A percentile compares a stretch with the other conserved stretches of the same genome.
These are phyloP conservation scores for Alternaria brassicae DNA, from an alignment of 2,329 filamentous ascomycete species.

Conservation along the genomic window DNA sequence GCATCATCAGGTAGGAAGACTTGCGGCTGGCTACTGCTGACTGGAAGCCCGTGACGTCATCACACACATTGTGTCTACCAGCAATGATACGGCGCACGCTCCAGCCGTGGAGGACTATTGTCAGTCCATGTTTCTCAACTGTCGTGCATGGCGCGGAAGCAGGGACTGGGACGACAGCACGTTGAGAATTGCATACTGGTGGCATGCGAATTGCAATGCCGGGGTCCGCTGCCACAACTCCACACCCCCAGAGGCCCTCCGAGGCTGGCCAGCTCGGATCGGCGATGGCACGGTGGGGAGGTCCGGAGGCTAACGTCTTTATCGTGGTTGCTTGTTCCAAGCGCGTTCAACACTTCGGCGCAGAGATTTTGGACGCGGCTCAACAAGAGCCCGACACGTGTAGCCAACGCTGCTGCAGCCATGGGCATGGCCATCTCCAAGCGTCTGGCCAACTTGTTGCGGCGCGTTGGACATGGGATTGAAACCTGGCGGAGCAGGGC, in stretches of 20 bases:
- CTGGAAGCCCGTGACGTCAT: not conserved
- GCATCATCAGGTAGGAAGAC: no score
- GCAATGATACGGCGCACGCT: no score
- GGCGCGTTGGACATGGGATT: conserved; percentile 19
- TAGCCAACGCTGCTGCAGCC: conserved; percentile 1
- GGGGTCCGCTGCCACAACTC: conserved; percentile 13
- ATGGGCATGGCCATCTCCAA: not conserved
- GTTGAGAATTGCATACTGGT: not conserved
- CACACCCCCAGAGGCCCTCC: conserved; percentile 19
- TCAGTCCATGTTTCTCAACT: no score
- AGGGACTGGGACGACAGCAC: not conserved
- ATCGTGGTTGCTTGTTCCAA: conserved; percentile 30
- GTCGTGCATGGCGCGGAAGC: conserved; percentile 3
- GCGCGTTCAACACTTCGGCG: conserved; percentile 38
- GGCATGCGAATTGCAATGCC: conserved; percentile 5
- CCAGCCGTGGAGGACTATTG: not conserved
- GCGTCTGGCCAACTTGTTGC: conserved; percentile 17
- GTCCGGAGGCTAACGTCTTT: conserved; percentile 12
- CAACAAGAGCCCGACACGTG: conserved; percentile 8
- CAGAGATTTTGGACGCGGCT: conserved; percentile 8
- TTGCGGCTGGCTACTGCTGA: no score
- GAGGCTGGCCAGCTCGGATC: conserved; percentile 18
- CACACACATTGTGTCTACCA: not conserved
- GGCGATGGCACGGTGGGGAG: conserved; percentile 21
- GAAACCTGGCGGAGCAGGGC: conserved; percentile 22